A percentile compares a stretch with the other conserved stretches of the same genome.
These are phyloP conservation scores for Fusarium sp. DNA, from an alignment of 2,329 filamentous ascomycete genomes.

Conservation along the genomic window DNA sequence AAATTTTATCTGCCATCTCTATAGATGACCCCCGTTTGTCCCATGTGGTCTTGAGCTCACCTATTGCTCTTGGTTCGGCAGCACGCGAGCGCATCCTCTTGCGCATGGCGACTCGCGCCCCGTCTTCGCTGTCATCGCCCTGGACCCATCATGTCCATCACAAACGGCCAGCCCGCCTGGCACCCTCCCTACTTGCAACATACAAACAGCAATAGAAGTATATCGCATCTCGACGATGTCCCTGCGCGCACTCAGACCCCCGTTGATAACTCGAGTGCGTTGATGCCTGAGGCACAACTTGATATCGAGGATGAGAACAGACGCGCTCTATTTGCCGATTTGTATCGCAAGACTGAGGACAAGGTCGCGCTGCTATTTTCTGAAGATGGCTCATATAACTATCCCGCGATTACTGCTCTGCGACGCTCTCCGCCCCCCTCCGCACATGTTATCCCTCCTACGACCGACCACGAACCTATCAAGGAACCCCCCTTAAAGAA, in stretches of 20 bases:
- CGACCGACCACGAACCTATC: constrained; percentile 70
- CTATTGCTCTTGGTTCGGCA: constrained; percentile 62
- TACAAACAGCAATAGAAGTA: constrained; percentile 62
- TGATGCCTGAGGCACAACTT: constrained; percentile 72
- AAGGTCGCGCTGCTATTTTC: constrained; percentile 82
- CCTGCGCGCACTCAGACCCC: constrained; percentile 65
- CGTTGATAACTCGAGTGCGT: constrained; percentile 62
- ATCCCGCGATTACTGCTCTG: constrained; percentile 67
- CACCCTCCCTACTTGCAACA: constrained; percentile 68
- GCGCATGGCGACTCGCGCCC: constrained; percentile 70
- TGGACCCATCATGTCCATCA: constrained; percentile 73
- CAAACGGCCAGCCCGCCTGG: constrained; percentile 76
- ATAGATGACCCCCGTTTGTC: constrained; percentile 64
- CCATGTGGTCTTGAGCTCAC: constrained; percentile 64
- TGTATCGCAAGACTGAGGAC: constrained; percentile 82
- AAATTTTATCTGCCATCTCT: constrained; percentile 63
- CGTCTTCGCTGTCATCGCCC: constrained; percentile 63
- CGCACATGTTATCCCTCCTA: constrained; percentile 62
- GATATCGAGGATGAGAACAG: constrained; percentile 77
- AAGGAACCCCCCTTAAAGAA: constrained; percentile 78
- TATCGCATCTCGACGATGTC: constrained; percentile 73
- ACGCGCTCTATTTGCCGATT: constrained; percentile 79
- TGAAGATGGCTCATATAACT: constrained; percentile 67
- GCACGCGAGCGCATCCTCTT: constrained; percentile 65
- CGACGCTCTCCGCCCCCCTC: constrained; percentile 57